Percentiles rank a stretch among this genome's conserved stretches.
These are phyloP conservation scores for Dendrothele bispora DNA, from an alignment of 768 basidiomycete genomes.

Conservation along the genomic window DNA sequence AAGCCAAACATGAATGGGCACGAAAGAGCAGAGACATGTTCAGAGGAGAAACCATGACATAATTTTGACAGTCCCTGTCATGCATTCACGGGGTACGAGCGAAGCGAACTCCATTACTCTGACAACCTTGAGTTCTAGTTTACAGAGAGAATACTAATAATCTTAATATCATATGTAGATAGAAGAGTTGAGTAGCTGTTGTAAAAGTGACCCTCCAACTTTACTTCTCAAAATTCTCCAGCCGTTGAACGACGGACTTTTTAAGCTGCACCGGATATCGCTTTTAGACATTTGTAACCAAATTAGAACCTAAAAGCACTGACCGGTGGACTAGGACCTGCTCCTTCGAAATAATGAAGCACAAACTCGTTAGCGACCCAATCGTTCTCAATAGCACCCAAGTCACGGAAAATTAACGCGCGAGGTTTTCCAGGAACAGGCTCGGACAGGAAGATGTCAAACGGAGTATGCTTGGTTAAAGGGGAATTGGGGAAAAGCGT, in stretches of 20 bases:
- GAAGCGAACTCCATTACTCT: neutral
- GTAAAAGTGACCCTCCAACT: no score
- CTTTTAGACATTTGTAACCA: neutral
- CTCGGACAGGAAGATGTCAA: conserved; percentile 68
- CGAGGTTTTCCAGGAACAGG: conserved; percentile 54
- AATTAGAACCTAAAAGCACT: conserved; percentile 24
- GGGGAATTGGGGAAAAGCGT: conserved; percentile 74
- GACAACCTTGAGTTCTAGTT: no score
- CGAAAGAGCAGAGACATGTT: conserved; percentile 1
- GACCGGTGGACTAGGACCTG: conserved; percentile 71
- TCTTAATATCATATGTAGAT: no score
- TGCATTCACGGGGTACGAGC: neutral
- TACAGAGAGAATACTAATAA: no score
- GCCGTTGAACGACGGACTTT: conserved; percentile 42
- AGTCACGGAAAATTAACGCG: conserved; percentile 63
- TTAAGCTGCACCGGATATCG: conserved; percentile 41
- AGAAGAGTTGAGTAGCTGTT: no score
- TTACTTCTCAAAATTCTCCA: conserved; percentile 33
- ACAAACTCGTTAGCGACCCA: conserved; percentile 78
- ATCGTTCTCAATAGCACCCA: conserved; percentile 69
- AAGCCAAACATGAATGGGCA: neutral
- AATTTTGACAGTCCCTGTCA: neutral
- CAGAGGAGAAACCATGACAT: neutral
- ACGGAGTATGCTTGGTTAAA: conserved; percentile 61
- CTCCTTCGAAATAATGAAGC: conserved; percentile 71